Conservation (phyloP, 2,329 filamentous ascomycete genomes). For the Microcyclospora pomicola region DNA sequence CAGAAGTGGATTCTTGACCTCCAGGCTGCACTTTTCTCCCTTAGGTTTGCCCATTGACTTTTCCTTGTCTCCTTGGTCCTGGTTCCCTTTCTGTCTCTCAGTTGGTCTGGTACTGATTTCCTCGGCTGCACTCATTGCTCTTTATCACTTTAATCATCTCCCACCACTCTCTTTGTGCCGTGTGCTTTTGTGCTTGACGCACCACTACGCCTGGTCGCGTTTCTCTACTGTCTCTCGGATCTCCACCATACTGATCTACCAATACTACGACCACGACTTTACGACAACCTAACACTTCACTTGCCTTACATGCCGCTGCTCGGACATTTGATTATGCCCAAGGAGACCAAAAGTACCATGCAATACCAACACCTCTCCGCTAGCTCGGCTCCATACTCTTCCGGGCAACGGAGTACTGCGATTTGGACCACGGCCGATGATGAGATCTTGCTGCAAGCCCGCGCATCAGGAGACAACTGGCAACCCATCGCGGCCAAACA, state of each 20-base stretch:
- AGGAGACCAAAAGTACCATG: constrained; percentile 22
- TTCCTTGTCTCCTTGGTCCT: constrained; percentile 17
- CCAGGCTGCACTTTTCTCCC: constrained; percentile 3
- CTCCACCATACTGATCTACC: neutral
- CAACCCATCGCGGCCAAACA: constrained; percentile 60
- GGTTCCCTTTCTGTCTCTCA: constrained; percentile 17
- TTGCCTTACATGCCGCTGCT: constrained; percentile 15
- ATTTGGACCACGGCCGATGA: constrained; percentile 64
- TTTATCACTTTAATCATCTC: constrained; percentile 9
- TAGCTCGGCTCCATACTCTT: constrained; percentile 20
- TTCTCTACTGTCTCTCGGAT: neutral
- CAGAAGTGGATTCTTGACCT: constrained; percentile 2
- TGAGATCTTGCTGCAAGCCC: constrained; percentile 54
- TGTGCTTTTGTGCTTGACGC: constrained; percentile 12
- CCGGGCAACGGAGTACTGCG: constrained; percentile 24
- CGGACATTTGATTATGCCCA: constrained; percentile 30
- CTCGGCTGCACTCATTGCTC: constrained; percentile 6
- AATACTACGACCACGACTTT: constrained; percentile 1
- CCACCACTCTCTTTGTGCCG: constrained; percentile 6
- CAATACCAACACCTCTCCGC: constrained; percentile 7
- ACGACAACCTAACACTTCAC: constrained; percentile 1
- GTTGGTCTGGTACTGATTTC: constrained; percentile 20
- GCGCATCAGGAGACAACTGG: constrained; percentile 70
- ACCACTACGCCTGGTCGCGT: constrained; percentile 7
- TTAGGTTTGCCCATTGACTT: constrained; percentile 8